A percentile compares a stretch with the other conserved stretches of the same genome.
Conservation (phyloP, 164 flowering plant genomes). For the Amborella trichopoda region DNA sequence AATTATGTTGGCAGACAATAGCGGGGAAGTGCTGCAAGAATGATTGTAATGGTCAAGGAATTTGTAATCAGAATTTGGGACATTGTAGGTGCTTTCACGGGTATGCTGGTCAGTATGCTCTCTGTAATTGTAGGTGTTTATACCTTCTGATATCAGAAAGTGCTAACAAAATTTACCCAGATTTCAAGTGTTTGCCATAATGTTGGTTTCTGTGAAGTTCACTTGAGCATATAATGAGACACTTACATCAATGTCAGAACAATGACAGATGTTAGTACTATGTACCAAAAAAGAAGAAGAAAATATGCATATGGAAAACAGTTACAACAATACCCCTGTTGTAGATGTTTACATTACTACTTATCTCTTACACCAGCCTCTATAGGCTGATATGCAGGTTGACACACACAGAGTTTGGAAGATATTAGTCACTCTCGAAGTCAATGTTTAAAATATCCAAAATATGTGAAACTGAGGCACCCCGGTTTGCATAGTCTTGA, state of each 20-base stretch:
- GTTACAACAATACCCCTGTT: too few relatives aligned
- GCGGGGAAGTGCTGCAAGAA: constrained; percentile 61
- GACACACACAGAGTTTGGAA: too few relatives aligned
- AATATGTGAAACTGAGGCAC: too few relatives aligned
- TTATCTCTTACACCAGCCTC: too few relatives aligned
- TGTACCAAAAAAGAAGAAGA: not conserved
- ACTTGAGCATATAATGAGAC: not conserved
- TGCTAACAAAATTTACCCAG: not conserved
- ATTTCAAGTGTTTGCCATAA: too few relatives aligned
- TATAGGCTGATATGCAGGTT: too few relatives aligned
- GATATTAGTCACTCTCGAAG: too few relatives aligned
- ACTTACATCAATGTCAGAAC: not conserved
- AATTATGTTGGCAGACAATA: constrained; percentile 31
- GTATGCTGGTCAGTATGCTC: constrained; percentile 46
- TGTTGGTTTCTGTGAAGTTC: too few relatives aligned
- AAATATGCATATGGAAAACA: too few relatives aligned
- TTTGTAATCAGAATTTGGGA: constrained; percentile 81
- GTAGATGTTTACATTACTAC: too few relatives aligned
- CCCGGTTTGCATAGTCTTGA: too few relatives aligned
- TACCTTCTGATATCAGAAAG: not conserved
- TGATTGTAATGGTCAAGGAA: constrained; percentile 83
- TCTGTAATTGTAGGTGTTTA: not conserved
- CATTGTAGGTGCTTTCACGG: constrained; percentile 96
- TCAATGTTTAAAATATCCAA: too few relatives aligned
- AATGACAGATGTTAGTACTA: not conserved